phyloP scores from a whole-genome alignment of 208 protist species.

The Trypanosoma cruzi region DNA sequence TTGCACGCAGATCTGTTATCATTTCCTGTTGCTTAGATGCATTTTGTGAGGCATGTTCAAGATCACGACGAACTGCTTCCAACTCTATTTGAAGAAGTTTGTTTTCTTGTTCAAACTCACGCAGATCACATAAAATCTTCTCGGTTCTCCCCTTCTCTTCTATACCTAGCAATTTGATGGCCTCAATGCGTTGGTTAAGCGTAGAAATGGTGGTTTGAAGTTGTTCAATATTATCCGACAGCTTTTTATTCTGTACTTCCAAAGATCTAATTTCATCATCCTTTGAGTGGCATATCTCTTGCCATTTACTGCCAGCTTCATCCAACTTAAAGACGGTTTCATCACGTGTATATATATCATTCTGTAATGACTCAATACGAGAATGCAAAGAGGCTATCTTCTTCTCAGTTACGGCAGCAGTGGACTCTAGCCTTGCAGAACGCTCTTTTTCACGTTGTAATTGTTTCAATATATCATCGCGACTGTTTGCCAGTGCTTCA shows the following conservation, averaged over 20 bases:
- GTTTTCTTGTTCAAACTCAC: conserved; percentile 53
- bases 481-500: conserved; percentile 14
- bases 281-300: conserved; percentile 65
- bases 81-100: conserved; percentile 48
- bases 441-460: conserved; percentile 43
- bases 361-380: conserved; percentile 57
- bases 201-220: conserved; percentile 67
- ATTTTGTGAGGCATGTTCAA: conserved; percentile 44
- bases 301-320: conserved; percentile 61
- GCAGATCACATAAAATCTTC: conserved; percentile 58
- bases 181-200: conserved; percentile 75
- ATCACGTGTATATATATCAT: conserved; percentile 62
- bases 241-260: conserved; percentile 46
- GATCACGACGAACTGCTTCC: conserved; percentile 56
- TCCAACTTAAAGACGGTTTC: conserved; percentile 74
- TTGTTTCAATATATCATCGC: conserved; percentile 30
- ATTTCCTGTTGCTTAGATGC: conserved; percentile 46
- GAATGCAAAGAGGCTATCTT: conserved; percentile 43
- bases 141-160: conserved; percentile 64
- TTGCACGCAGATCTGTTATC: conserved; percentile 54
- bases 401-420: conserved; percentile 30
- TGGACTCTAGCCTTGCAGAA: conserved; percentile 28
- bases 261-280: conserved; percentile 73
- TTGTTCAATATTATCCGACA: conserved; percentile 52
- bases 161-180: conserved; percentile 65